phyloP scores from a whole-genome alignment of 169 alveolate genomes.

The Pseudocohnilembus persalinus region DNA sequence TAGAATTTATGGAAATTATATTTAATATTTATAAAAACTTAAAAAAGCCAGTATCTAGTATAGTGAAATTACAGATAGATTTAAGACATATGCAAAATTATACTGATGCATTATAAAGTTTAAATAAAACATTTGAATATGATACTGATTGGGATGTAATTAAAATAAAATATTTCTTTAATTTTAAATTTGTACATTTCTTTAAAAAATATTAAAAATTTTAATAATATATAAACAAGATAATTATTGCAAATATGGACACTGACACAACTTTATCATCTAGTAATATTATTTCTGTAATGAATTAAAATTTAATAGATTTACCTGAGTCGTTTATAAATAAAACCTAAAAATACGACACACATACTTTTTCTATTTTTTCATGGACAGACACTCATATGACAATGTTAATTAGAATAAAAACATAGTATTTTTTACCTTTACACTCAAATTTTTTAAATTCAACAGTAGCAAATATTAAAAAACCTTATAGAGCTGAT shows the following conservation, averaged over 20 bases:
- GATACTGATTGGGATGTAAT: conserved; percentile 16
- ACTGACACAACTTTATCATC: background rate
- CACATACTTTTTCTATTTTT: conserved; percentile 55
- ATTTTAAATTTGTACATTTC: too few relatives aligned
- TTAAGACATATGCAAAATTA: background rate
- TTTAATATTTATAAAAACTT: too few relatives aligned
- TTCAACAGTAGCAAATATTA: conserved; percentile 57
- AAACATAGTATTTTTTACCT: conserved; percentile 55
- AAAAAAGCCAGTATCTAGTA: background rate
- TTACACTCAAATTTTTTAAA: conserved; percentile 52
- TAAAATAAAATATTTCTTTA: background rate
- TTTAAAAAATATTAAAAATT: background rate
- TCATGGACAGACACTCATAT: conserved; percentile 51
- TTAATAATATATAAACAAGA: background rate
- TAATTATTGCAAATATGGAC: background rate
- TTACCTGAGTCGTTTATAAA: conserved; percentile 37
- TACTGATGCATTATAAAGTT: background rate
- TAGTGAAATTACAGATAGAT: background rate
- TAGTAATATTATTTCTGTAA: background rate
- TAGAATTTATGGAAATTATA: too few relatives aligned
- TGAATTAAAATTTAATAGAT: conserved; percentile 54
- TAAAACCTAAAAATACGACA: conserved; percentile 42
- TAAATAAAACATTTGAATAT: background rate
- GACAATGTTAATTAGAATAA: conserved; percentile 58
- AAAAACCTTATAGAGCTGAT: conserved; percentile 68